Percentiles rank a stretch among this genome's conserved stretches.
These are phyloP conservation scores for Tagetes erecta DNA, from an alignment of 129 eudicot species.

Conservation along the genomic window DNA sequence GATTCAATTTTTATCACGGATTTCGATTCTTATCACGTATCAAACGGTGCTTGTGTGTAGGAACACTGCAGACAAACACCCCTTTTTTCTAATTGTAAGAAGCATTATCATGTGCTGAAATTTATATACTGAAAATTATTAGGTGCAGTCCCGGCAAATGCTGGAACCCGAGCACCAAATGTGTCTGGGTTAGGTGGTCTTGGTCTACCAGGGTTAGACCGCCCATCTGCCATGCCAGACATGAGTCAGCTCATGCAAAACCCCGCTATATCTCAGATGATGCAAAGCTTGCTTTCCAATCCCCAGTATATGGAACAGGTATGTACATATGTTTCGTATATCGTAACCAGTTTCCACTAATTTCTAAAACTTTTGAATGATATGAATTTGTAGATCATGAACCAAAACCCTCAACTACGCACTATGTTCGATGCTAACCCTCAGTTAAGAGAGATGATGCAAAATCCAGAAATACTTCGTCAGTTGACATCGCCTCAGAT, in stretches of 20 bases:
- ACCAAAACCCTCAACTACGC: slow-evolving; percentile 73
- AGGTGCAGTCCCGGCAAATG: slow-evolving; percentile 62
- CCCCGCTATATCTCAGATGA: slow-evolving; percentile 89
- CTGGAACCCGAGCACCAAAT: slow-evolving; percentile 55
- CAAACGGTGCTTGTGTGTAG: too few relatives aligned
- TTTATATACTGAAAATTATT: slow-evolving; percentile 19
- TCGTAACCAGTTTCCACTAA: neutral
- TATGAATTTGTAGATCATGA: slow-evolving; percentile 46
- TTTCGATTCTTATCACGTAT: neutral
- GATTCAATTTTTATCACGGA: neutral
- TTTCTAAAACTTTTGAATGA: slow-evolving; percentile 1
- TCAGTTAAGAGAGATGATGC: slow-evolving; percentile 79
- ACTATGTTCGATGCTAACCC: slow-evolving; percentile 65
- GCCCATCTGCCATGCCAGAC: slow-evolving; percentile 64
- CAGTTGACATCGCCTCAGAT: slow-evolving; percentile 79
- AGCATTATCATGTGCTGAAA: slow-evolving; percentile 14
- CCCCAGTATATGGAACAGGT: slow-evolving; percentile 98
- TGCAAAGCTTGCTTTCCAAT: slow-evolving; percentile 86
- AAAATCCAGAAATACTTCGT: slow-evolving; percentile 69
- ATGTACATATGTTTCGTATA: neutral
- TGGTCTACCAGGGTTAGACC: slow-evolving; percentile 75
- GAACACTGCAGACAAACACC: too few relatives aligned
- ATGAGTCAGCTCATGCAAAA: slow-evolving; percentile 72
- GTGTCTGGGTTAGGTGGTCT: slow-evolving; percentile 72
- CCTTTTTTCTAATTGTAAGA: neutral